phyloP scores from a whole-genome alignment of 2,329 filamentous ascomycete species.

The Pestalotiopsis sp. region DNA sequence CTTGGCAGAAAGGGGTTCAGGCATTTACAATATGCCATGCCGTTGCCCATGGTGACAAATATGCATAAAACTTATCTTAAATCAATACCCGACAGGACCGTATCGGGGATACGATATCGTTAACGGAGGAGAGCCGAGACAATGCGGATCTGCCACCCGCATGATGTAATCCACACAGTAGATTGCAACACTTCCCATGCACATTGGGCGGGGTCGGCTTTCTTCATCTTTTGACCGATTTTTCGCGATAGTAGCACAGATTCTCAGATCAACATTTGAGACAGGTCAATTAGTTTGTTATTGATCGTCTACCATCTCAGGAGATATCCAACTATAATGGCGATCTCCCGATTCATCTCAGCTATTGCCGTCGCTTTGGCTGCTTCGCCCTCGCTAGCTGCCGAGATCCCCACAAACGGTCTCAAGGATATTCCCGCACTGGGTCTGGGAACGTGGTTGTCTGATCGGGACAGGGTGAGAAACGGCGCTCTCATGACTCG shows the following conservation, averaged over 20 bases:
- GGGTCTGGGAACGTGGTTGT: constrained; percentile 34
- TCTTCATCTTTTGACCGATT: neutral
- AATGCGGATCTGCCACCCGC: neutral
- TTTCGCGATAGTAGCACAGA: neutral
- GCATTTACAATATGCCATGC: no score
- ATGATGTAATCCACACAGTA: constrained; percentile 7
- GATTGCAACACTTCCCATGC: neutral
- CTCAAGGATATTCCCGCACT: constrained; percentile 29
- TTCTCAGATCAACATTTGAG: neutral
- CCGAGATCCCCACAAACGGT: neutral
- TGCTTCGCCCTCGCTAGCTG: neutral
- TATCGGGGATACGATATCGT: neutral
- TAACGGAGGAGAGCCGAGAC: neutral
- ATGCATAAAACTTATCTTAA: neutral
- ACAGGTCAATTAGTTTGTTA: neutral
- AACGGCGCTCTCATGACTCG: neutral
- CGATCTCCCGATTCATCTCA: constrained; percentile 1
- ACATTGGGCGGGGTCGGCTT: neutral
- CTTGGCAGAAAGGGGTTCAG: no score
- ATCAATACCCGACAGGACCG: neutral
- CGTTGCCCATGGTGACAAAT: no score
- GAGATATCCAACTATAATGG: neutral
- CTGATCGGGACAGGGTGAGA: constrained; percentile 26
- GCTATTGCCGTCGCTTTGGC: neutral
- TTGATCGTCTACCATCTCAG: neutral